Evolutionary conservation across 2,329 filamentous ascomycete genomes (phyloP).

Genomic region (Microascus cirrosus): DNA sequence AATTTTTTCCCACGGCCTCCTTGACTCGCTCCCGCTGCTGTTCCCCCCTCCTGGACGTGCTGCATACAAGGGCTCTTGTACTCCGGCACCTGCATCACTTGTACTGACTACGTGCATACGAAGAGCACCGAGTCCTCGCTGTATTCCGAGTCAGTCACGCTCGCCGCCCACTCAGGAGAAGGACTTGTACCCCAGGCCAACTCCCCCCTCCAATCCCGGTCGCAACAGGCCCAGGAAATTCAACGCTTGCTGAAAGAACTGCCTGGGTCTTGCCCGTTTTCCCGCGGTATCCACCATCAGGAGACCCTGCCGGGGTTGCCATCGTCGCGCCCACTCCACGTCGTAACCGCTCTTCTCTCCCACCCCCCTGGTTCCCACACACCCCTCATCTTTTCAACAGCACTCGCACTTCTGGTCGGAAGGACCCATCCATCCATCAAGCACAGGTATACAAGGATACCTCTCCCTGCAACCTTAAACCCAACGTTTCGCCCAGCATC

Average conservation of each 20-base stretch:
- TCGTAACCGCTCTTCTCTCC: not conserved
- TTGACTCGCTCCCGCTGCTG: not conserved
- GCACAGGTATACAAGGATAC: constrained; percentile 31
- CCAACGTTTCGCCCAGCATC: constrained; percentile 13
- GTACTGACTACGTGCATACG: constrained; percentile 1
- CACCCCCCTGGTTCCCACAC: not conserved
- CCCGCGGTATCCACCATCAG: constrained; percentile 4
- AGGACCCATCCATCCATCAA: not conserved
- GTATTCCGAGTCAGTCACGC: not conserved
- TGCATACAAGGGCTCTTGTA: not conserved
- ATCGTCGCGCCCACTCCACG: not conserved
- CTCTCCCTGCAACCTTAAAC: constrained; percentile 28
- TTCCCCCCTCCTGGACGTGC: not conserved
- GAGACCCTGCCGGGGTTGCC: constrained; percentile 2
- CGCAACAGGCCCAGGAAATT: not conserved
- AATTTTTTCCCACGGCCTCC: not conserved
- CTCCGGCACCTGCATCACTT: not conserved
- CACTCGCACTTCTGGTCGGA: not conserved
- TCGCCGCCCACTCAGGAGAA: not conserved
- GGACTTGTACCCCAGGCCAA: not conserved
- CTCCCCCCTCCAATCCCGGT: not conserved
- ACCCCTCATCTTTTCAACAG: not conserved
- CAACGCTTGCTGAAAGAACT: not conserved
- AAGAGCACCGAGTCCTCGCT: not conserved
- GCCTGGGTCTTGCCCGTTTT: not conserved